phyloP scores from a whole-genome alignment of 2,329 filamentous ascomycete species.

The Sclerotinia minor region DNA sequence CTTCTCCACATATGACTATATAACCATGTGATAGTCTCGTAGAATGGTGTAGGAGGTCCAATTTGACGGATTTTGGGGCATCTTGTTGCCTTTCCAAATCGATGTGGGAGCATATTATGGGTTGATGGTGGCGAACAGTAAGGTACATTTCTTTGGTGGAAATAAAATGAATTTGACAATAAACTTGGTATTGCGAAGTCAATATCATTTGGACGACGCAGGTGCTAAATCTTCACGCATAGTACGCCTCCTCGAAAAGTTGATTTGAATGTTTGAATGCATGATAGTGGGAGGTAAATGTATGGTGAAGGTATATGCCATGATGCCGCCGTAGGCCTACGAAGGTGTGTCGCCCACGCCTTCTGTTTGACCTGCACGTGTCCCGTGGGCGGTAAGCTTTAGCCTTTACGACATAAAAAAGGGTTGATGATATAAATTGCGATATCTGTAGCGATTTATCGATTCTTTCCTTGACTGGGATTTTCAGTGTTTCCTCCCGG shows the following conservation, averaged over 20 bases:
- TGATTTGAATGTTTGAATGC: neutral
- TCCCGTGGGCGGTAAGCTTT: neutral
- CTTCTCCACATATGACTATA: neutral
- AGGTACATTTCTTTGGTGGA: neutral
- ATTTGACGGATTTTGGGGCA: neutral
- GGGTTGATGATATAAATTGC: neutral
- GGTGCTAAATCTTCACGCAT: neutral
- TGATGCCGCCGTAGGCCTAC: too few species aligned
- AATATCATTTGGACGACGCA: neutral
- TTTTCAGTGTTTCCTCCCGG: neutral
- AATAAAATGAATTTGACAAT: neutral
- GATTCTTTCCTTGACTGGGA: neutral
- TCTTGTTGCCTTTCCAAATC: neutral
- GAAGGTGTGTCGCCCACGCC: neutral
- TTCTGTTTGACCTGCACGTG: neutral
- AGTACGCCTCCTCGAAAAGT: neutral
- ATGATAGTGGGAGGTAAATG: neutral
- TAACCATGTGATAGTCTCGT: neutral
- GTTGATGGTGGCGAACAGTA: neutral
- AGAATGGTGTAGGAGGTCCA: neutral
- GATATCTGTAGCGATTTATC: neutral
- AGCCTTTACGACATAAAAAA: neutral
- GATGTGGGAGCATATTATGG: neutral
- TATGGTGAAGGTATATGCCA: neutral
- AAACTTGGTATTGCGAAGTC: neutral